These are phyloP conservation scores for Talaromyces sp. DNA, from an alignment of 2,329 filamentous ascomycete genomes.

Conservation along the genomic window DNA sequence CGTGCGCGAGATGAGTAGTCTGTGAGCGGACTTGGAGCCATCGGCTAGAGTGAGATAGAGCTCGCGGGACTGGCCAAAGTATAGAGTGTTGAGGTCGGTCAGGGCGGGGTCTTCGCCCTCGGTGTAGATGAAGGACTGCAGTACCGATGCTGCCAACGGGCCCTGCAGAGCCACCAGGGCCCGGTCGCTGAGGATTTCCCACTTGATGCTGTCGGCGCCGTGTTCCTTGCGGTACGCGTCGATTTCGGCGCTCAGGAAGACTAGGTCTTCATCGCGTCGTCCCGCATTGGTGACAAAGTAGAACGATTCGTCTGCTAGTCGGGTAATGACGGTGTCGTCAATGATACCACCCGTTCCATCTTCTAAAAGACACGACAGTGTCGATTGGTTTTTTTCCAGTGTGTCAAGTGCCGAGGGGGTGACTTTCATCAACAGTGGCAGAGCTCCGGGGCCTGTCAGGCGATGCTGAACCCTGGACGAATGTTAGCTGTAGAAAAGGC, in stretches of 20 bases:
- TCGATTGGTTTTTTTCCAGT: slow-evolving; percentile 64
- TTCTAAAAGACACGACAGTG: slow-evolving; percentile 77
- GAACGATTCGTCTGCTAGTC: slow-evolving; percentile 66
- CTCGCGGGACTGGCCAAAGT: slow-evolving; percentile 72
- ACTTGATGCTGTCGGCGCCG: slow-evolving; percentile 52
- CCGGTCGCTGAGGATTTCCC: slow-evolving; percentile 64
- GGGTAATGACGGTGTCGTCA: slow-evolving; percentile 87
- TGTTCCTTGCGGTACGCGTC: slow-evolving; percentile 51
- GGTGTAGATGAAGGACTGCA: slow-evolving; percentile 57
- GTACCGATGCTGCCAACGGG: slow-evolving; percentile 64
- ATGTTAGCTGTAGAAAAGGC: background rate
- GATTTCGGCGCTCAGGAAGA: slow-evolving; percentile 68
- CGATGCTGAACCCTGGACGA: slow-evolving; percentile 65
- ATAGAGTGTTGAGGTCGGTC: slow-evolving; percentile 59
- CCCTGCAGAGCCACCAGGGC: slow-evolving; percentile 88
- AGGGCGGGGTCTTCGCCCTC: slow-evolving; percentile 35
- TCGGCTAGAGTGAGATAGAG: slow-evolving; percentile 57
- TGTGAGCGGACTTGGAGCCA: slow-evolving; percentile 45
- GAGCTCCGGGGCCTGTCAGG: slow-evolving; percentile 73
- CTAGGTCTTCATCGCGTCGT: slow-evolving; percentile 80
- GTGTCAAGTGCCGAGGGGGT: slow-evolving; percentile 68
- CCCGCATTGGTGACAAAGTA: slow-evolving; percentile 96
- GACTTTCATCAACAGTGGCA: slow-evolving; percentile 73
- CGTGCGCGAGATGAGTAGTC: slow-evolving; percentile 73
- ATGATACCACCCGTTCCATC: slow-evolving; percentile 81